phyloP scores from a whole-genome alignment of 1,284 basidiomycete genomes.

The Cystobasidium sp. region DNA sequence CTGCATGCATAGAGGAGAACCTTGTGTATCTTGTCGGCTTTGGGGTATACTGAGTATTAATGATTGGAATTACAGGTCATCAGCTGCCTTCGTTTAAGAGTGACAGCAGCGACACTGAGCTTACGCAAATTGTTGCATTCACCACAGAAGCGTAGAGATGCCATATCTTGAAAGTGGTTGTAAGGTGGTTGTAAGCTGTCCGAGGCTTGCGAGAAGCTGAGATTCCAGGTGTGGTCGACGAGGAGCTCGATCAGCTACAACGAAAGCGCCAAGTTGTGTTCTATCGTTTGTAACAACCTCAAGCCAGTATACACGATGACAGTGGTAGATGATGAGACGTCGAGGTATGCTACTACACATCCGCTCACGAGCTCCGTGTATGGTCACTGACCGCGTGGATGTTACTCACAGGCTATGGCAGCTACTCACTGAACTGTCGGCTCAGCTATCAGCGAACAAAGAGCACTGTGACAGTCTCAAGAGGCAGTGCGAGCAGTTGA shows the following conservation, averaged over 20 bases:
- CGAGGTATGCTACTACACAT: slow-evolving; percentile 1
- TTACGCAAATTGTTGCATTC: slow-evolving; percentile 41
- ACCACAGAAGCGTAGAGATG: slow-evolving; percentile 43
- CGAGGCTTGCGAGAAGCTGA: too few species aligned
- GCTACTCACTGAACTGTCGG: slow-evolving; percentile 59
- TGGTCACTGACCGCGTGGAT: not conserved
- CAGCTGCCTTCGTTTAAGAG: not conserved
- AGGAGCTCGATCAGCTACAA: too few species aligned
- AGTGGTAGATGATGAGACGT: slow-evolving; percentile 35
- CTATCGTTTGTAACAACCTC: not conserved
- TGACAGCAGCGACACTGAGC: not conserved
- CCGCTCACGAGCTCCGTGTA: not conserved
- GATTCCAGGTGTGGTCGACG: too few species aligned
- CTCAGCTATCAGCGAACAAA: slow-evolving; percentile 84
- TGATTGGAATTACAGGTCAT: not conserved
- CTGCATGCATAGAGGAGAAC: slow-evolving; percentile 89
- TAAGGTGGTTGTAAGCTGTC: too few species aligned
- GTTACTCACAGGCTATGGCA: slow-evolving; percentile 29
- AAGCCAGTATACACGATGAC: slow-evolving; percentile 6
- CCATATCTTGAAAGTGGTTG: not conserved
- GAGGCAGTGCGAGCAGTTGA: slow-evolving; percentile 74
- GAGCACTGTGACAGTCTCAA: slow-evolving; percentile 75
- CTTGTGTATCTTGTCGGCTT: slow-evolving; percentile 79
- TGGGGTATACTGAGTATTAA: slow-evolving; percentile 68
- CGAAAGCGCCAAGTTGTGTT: not conserved